These are phyloP conservation scores for Backusella liffmaniae DNA, from an alignment of 192 early-diverging fungal genomes.

Conservation along the genomic window DNA sequence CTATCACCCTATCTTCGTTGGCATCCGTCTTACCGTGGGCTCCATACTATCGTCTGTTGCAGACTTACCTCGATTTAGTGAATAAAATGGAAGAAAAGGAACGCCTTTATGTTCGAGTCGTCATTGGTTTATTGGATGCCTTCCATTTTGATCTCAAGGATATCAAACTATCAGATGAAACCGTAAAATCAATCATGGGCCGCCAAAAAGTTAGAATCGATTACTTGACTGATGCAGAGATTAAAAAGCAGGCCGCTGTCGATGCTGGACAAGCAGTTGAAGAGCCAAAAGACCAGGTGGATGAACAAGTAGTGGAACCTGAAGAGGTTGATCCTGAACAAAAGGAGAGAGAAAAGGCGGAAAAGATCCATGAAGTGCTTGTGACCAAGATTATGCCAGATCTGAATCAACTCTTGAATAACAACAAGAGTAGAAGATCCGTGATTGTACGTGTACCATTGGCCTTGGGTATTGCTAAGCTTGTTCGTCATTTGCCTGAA, in stretches of 20 bases:
- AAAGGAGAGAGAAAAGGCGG: conserved; percentile 36
- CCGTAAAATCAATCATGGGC: conserved; percentile 40
- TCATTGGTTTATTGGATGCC: conserved; percentile 79
- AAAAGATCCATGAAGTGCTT: conserved; percentile 74
- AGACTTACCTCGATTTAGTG: conserved; percentile 68
- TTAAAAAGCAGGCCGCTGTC: conserved; percentile 37
- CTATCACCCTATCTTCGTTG: conserved; percentile 72
- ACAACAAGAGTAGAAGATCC: conserved; percentile 69
- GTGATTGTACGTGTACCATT: conserved; percentile 82
- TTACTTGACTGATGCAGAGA: conserved; percentile 35
- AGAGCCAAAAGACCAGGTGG: conserved; percentile 29
- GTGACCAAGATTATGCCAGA: conserved; percentile 79
- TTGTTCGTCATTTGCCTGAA: conserved; percentile 81
- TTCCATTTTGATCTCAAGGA: conserved; percentile 89
- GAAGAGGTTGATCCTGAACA: conserved; percentile 36
- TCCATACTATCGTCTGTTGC: conserved; percentile 76
- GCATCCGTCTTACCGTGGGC: conserved; percentile 76
- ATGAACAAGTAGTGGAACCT: conserved; percentile 31
- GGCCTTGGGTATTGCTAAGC: conserved; percentile 78
- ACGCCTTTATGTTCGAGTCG: conserved; percentile 78
- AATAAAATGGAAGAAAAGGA: conserved; percentile 68
- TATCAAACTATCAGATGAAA: conserved; percentile 48
- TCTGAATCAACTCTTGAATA: conserved; percentile 70
- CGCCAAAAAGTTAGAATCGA: conserved; percentile 44
- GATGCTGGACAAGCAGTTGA: conserved; percentile 28